These are phyloP conservation scores for Verruconis gallopava DNA, from an alignment of 2,329 filamentous ascomycete species.

Conservation along the genomic window DNA sequence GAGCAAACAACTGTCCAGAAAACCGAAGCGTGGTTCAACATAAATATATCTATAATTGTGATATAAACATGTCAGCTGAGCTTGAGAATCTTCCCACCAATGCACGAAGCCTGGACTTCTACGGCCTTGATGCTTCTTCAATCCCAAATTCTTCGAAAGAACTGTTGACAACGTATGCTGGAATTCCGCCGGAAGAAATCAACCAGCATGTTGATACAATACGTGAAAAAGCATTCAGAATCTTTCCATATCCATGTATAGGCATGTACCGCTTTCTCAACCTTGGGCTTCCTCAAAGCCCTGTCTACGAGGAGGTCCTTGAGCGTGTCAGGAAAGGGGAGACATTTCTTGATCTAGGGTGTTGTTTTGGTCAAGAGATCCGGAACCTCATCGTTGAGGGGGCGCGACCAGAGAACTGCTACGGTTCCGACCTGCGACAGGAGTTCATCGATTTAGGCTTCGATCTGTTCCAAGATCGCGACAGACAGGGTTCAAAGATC, in stretches of 20 bases:
- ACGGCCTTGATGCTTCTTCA: conserved; percentile 1
- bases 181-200: conserved; percentile 3
- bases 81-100: too few relatives aligned
- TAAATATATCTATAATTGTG: too few relatives aligned
- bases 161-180: conserved; percentile 4
- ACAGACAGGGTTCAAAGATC: conserved; percentile 28
- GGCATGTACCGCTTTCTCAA: conserved; percentile 25
- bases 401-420: conserved; percentile 25
- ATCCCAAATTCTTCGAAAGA: not conserved
- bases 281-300: conserved; percentile 17
- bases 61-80: too few relatives aligned
- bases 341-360: conserved; percentile 29
- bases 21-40: too few relatives aligned
- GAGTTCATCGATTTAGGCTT: conserved; percentile 43
- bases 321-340: conserved; percentile 23
- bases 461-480: conserved; percentile 19
- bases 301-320: conserved; percentile 21
- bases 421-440: conserved; percentile 26
- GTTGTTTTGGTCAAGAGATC: conserved; percentile 34
- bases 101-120: conserved; percentile 6
- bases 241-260: conserved; percentile 22
- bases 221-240: conserved; percentile 6
- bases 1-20: too few relatives aligned
- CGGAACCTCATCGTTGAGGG: conserved; percentile 28
- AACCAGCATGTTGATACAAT: conserved; percentile 8